Evolutionary conservation across 2,329 filamentous ascomycete species (phyloP), one percentile per base, ranked within the genome.

Genomic region (Whalleya microplaca): DNA sequence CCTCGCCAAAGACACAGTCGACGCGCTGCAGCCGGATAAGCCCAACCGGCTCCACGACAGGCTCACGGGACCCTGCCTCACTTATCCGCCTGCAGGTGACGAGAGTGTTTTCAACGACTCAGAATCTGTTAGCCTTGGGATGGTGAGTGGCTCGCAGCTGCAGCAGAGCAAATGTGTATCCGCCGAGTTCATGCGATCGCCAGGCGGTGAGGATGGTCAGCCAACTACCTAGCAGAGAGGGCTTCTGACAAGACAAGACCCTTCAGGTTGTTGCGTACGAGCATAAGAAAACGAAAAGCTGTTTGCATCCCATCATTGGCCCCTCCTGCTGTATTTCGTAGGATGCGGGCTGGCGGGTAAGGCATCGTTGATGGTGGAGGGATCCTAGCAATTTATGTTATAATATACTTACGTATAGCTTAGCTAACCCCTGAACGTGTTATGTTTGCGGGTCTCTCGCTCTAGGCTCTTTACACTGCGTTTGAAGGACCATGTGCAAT

Each of bases 41-140:
- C 53, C 56, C 54, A 56, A 52, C 57, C 57, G 58, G 56, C 53
- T 55, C 58, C 56, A 60, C 56, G 56, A 61, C 57, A 57, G 51
- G 42, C 50, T 57, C 48, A 29, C 50, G 54, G 54, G 61, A 56
- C 51, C 51, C 48, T 51, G 48, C 23, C 40, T 51, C 49, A 48
- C 45, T 51, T 48, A 41, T 46, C 42, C 41, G 21, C 51, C 44
- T 63, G 56, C 58, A 65, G 58, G 51, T 51, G 48, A 51, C 47
- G 59, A 56, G 51, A 55, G 41, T 45, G 53, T 54, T 54, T 40
- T 40, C 41, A 52, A 41, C 59, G 53, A 57, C 52, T 60, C 21
- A 57, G 37, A 63, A 27, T 48, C 47, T 37, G 43, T 51, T 56
- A 59, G 48, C 48, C 40, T 29, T 51, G 27, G 23, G 32, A 45